Evolutionary conservation across 768 basidiomycete species (phyloP).

Genomic region (Scleroderma citrinum): DNA sequence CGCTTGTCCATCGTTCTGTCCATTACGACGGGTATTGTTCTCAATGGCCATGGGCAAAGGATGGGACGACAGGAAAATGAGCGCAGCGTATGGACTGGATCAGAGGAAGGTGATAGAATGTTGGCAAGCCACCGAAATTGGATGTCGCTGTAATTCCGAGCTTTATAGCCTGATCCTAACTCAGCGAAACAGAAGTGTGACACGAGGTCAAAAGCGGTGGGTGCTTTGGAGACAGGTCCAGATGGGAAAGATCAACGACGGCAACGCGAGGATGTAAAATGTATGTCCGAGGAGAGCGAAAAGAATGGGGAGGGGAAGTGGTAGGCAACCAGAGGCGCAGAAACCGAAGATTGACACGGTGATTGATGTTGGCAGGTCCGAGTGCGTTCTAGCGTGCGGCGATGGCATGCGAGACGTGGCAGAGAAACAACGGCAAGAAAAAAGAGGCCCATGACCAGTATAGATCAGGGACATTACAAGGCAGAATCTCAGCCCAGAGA

Average conservation of each 20-base stretch:
- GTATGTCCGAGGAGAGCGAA: constrained; percentile 12
- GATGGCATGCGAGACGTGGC: constrained; percentile 10
- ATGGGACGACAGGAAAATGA: constrained; percentile 1
- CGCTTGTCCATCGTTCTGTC: constrained; percentile 14
- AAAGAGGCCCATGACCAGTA: not conserved
- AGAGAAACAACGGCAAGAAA: constrained; percentile 7
- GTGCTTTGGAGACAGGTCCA: constrained; percentile 21
- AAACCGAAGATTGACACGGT: constrained; percentile 15
- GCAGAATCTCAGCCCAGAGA: constrained; percentile 8
- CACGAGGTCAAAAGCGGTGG: constrained; percentile 32
- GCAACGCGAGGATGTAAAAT: constrained; percentile 12
- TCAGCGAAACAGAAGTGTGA: constrained; percentile 36
- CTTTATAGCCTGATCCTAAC: constrained; percentile 34
- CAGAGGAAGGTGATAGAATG: constrained; percentile 28
- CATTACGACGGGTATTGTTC: constrained; percentile 17
- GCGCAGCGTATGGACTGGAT: constrained; percentile 14
- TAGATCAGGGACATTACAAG: not conserved
- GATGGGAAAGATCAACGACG: constrained; percentile 18
- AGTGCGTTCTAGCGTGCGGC: constrained; percentile 15
- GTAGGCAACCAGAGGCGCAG: constrained; percentile 3
- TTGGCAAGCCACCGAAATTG: constrained; percentile 33
- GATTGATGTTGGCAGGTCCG: constrained; percentile 23
- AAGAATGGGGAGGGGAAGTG: constrained; percentile 8
- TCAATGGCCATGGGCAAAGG: constrained; percentile 24
- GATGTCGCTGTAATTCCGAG: constrained; percentile 32